Evolutionary conservation across 2,329 filamentous ascomycete genomes (phyloP), one percentile per base, ranked within the genome.

Genomic region (Ascochyta clinopodiicola): DNA sequence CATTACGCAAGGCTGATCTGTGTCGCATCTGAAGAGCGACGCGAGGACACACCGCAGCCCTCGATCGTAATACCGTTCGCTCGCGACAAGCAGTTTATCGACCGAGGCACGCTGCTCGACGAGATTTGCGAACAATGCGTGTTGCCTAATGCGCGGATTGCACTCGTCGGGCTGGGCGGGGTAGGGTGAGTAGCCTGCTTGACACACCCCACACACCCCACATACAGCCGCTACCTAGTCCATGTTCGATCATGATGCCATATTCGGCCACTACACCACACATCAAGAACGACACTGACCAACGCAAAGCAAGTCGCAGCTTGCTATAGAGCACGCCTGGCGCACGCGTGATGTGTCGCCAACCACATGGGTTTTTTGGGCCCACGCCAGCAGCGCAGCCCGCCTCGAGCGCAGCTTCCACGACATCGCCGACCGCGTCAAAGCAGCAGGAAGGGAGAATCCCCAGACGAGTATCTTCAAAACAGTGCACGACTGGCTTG

Each of bases 151-250:
- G 36, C 51, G 36, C 56, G 68, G 12, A 47, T 40, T 21, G 68
- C 68, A 35, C 67, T 71, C 10, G 59, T 69, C 9, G 69, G 69
- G 24, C 60, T 71, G 6, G 67, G 68, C 10, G 68, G 68, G 15
- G 62, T 69, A 12, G 67, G 67, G 57, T 60, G 31, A 42, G 50
- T 22, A 15, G 19, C 7, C 22, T 24, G 22, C 22, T 24, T 24
- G 22, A 25, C 19, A 19, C 36, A 49, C 31, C 25, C 24, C 22
- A 24, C 22, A 24, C 22, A 24, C 22, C 22, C 22, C 22, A 24
- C 22, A 24, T 2, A 24, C 22, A 24, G 22, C 22, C 22, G 6
- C 22, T n/a, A n/a, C n/a, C n/a, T 24, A 24, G 22, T 24, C 4
- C 22, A 4, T 6, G 22, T 24, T 24, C 22, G 22, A 6, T 6